phyloP scores from a whole-genome alignment of 306 rosid genomes.

The Nissolia schottii region DNA sequence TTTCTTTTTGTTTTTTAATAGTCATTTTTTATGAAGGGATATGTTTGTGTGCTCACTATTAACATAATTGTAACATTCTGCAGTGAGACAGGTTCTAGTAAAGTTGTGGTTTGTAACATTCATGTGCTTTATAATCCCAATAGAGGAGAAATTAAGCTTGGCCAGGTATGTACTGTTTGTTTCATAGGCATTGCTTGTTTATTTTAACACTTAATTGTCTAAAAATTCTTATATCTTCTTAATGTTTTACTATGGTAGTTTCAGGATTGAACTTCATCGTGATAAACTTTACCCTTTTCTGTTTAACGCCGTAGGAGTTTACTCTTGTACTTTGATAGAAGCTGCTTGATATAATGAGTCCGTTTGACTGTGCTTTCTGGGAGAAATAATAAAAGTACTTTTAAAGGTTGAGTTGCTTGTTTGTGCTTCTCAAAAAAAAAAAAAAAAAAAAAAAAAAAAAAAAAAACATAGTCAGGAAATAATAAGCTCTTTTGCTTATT shows the following conservation, averaged over 20 bases:
- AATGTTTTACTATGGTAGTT: not conserved
- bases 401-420: too few relatives aligned
- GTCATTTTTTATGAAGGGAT: not conserved
- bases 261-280: not conserved
- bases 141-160: constrained; percentile 95
- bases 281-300: not conserved
- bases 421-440: too few relatives aligned
- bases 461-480: too few relatives aligned
- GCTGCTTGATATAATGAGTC: not conserved
- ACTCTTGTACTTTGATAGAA: not conserved
- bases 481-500: too few relatives aligned
- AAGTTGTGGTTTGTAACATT: constrained; percentile 77
- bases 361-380: not conserved
- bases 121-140: constrained; percentile 92
- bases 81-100: constrained; percentile 57
- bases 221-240: not conserved
- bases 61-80: constrained; percentile 28
- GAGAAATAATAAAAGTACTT: too few relatives aligned
- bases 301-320: not conserved
- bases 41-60: constrained; percentile 13
- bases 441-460: too few relatives aligned
- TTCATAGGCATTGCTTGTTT: not conserved
- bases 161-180: constrained; percentile 61
- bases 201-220: not conserved
- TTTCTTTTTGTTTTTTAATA: constrained; percentile 1